Evolutionary conservation across 768 basidiomycete genomes (phyloP), one percentile per base, ranked within the genome.

Genomic region (Boletus rubropictus): DNA sequence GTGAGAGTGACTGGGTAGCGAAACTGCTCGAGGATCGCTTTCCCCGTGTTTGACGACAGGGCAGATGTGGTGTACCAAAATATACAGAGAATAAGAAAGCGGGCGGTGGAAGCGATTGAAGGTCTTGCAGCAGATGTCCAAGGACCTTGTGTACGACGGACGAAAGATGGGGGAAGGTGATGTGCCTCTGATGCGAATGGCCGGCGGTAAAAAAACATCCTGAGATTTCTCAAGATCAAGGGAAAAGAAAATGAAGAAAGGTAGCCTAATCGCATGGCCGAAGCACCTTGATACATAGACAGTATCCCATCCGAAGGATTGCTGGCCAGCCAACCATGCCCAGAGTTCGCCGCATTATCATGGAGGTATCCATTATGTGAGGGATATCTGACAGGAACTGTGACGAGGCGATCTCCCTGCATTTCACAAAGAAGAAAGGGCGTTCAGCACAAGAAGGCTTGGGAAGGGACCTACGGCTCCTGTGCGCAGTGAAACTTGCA

Each of bases 61-160:
- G 95, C 95, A 6, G 93, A 96, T 4, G 86, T 82, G 14, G 82
- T 77, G 69, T 99, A 99, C 96, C 96, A 99, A 18, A 98, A 74
- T 15, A 73, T 69, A 63, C 96, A 99, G 28, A 95, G 75, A 45
- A 87, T 66, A 39, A 92, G 69, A 69, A 99, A 97, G 47, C 68
- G 72, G 10, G 70, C 22, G 1, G 70, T 68, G 3, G 74, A 55
- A 22, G 53, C 38, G 3, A 67, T 34, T 20, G 65, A 46, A 17
- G 52, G 27, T 22, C 44, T 44, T 27, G 48, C 31, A 22, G 40
- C 34, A 41, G 60, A 49, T 31, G 56, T 50, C 47, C 51, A 55
- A 18, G 55, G 49, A 32, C 40, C 41, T 8, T 31, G 58, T 6
- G 56, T 57, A 38, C 60, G 59, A 49, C 66, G 65, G 24, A 54